Base-by-base conservation (phyloP, 768 basidiomycete species). In the Tylopilus sp. region DNA sequence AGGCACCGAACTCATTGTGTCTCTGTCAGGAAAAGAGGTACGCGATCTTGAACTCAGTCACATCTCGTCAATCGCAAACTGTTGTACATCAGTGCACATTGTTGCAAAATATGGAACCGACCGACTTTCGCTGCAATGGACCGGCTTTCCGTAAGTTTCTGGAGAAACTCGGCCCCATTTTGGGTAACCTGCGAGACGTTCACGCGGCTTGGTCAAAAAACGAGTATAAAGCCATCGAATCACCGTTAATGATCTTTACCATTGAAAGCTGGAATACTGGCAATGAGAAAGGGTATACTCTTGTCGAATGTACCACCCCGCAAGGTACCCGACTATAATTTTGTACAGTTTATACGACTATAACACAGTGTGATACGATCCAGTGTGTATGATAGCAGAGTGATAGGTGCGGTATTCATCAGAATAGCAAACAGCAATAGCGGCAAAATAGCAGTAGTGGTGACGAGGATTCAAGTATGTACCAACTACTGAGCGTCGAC, bases 11-110 rank as follows among this genome's bases (percentile, higher is more conserved):
- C 59, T 86, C 15, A 63, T 70, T 6, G 68, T 85, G 3, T 74
- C 76, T 6, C 68, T 82, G n/a, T 74, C 72, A 26, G 75, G 80
- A 35, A 69, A 78, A 52, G 79, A 70, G 57, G 75, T 75, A 17
- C 22, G 71, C 63, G 40, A 35, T 39, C 17, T 49, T n/a, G n/a
- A n/a, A n/a, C 26, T 28, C 26, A 28, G 26, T 28, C 26, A 7
- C 6, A 23, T 41, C 36, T 22, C 22, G 11, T 30, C 35, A 10
- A 20, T 2, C 6, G 36, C 22, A 40, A 11, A 35, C 25, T 22
- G 23, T 57, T 39, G 39, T 30, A 25, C 33, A 40, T 40, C 40
- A 82, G 79, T 76, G 73, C 43, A 57, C 66, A 20, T 58, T 81
- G 7, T 70, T 85, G 35, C 58, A 71, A 38, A 80, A 71, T 23